Conservation (phyloP, 192 early-diverging fungal genomes). For the Coemansia sp. region DNA sequence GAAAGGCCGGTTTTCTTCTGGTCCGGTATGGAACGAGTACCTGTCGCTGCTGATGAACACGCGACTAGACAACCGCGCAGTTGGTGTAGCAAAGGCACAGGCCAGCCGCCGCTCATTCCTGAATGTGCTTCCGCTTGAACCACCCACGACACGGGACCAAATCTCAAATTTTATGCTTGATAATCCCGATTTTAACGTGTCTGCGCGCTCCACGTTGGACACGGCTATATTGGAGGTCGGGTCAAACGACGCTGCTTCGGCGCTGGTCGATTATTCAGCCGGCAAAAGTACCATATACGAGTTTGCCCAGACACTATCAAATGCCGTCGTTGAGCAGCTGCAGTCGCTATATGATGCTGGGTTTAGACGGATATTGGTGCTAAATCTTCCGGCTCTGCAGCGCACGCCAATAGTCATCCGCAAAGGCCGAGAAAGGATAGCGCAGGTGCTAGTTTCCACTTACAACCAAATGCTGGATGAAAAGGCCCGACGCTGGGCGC, state of each 20-base stretch:
- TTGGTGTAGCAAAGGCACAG: conserved; percentile 22
- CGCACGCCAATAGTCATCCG: conserved; percentile 23
- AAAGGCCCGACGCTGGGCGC: conserved; percentile 13
- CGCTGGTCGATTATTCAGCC: conserved; percentile 12
- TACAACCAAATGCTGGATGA: conserved; percentile 23
- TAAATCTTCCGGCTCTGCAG: conserved; percentile 30
- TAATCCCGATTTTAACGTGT: not conserved
- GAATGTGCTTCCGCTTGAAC: conserved; percentile 14
- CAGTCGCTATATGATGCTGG: conserved; percentile 16
- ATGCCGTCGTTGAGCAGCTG: conserved; percentile 22
- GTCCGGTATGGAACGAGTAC: conserved; percentile 41
- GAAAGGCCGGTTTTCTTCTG: conserved; percentile 40
- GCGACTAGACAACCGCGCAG: conserved; percentile 16
- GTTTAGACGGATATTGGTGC: conserved; percentile 21
- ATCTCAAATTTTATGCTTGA: conserved; percentile 10
- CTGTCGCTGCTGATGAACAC: conserved; percentile 12
- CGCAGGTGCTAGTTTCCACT: conserved; percentile 6
- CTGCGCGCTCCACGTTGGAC: not conserved
- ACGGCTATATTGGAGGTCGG: conserved; percentile 32
- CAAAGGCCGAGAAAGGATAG: conserved; percentile 8
- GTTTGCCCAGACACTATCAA: conserved; percentile 21
- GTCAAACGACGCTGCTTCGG: conserved; percentile 23
- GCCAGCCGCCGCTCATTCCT: conserved; percentile 6
- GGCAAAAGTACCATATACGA: conserved; percentile 12
- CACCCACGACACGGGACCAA: conserved; percentile 26